These are phyloP conservation scores for Pythium utonaiense DNA, from an alignment of 352 stramenopile species.

Conservation along the genomic window DNA sequence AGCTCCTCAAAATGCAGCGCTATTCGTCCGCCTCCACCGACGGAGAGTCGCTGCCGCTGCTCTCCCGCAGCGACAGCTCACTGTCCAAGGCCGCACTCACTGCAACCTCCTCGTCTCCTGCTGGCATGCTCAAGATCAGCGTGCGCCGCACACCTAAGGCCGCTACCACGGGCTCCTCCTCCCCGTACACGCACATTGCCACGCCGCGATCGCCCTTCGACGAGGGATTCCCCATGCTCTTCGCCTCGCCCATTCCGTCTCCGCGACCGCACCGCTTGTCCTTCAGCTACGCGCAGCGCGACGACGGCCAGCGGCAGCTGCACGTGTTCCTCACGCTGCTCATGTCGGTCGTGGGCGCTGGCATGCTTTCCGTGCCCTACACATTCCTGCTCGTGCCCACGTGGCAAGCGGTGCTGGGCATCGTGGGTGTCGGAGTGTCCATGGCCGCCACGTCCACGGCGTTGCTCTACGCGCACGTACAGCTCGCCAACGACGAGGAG, in stretches of 20 bases:
- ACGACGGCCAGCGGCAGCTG: slow-evolving; percentile 38
- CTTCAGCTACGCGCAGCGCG: slow-evolving; percentile 34
- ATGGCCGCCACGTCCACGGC: slow-evolving; percentile 61
- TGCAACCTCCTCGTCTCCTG: neutral
- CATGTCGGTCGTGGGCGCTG: slow-evolving; percentile 71
- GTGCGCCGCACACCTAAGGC: slow-evolving; percentile 7
- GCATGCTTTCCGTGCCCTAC: slow-evolving; percentile 69
- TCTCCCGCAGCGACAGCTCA: slow-evolving; percentile 7
- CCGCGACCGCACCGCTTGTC: slow-evolving; percentile 50
- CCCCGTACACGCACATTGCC: neutral
- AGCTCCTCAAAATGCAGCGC: too few relatives aligned
- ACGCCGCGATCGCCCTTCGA: slow-evolving; percentile 62
- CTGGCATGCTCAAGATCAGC: slow-evolving; percentile 18
- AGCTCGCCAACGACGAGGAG: slow-evolving; percentile 46
- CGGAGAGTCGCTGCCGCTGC: slow-evolving; percentile 20
- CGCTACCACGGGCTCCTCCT: neutral
- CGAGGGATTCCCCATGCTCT: slow-evolving; percentile 66
- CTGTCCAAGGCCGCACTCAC: neutral
- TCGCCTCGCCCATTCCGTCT: slow-evolving; percentile 50
- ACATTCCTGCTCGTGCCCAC: slow-evolving; percentile 56
- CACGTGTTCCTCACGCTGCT: slow-evolving; percentile 77
- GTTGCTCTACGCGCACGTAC: slow-evolving; percentile 55
- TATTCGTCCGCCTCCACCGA: slow-evolving; percentile 1
- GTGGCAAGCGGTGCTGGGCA: slow-evolving; percentile 34
- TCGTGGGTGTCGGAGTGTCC: slow-evolving; percentile 43